Evolutionary conservation across 1,284 basidiomycete species (phyloP).

Genomic region (Ceratobasidium sp.): DNA sequence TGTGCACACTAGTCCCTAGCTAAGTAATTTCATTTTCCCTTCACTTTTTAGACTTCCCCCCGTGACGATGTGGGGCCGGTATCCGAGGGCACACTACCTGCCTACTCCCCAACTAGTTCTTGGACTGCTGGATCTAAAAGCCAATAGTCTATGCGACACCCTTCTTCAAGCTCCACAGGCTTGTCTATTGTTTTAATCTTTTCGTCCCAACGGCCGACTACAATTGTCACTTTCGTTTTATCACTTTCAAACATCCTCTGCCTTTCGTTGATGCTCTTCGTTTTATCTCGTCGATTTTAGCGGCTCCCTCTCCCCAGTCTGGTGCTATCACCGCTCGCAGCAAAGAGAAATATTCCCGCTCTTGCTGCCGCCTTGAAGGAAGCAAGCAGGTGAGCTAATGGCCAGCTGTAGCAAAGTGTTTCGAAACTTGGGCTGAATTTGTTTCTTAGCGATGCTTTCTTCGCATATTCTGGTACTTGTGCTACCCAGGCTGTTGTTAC

Average conservation of each 20-base stretch:
- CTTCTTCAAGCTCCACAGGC: too few relatives aligned
- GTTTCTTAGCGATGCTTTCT: slow-evolving; percentile 43
- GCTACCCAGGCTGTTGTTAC: slow-evolving; percentile 37
- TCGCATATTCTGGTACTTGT: slow-evolving; percentile 47
- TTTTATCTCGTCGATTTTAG: neutral
- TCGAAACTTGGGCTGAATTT: neutral
- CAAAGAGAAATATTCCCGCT: slow-evolving; percentile 46
- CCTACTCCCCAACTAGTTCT: neutral
- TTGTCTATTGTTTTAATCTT: neutral
- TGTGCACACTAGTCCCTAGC: too few relatives aligned
- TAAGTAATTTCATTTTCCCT: too few relatives aligned
- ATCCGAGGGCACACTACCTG: neutral
- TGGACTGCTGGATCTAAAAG: neutral
- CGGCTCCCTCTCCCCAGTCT: neutral
- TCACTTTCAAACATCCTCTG: neutral
- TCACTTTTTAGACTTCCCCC: neutral
- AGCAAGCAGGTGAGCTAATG: slow-evolving; percentile 26
- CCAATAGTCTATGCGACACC: neutral
- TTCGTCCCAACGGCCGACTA: too few relatives aligned
- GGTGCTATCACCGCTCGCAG: slow-evolving; percentile 20
- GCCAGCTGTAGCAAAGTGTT: neutral
- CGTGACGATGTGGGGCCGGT: neutral
- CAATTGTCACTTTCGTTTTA: neutral
- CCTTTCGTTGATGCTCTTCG: slow-evolving; percentile 2
- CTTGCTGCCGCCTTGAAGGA: slow-evolving; percentile 47